Evolutionary conservation across 176 grass and related monocot genomes (phyloP).

Genomic region (Tillandsia leiboldiana): DNA sequence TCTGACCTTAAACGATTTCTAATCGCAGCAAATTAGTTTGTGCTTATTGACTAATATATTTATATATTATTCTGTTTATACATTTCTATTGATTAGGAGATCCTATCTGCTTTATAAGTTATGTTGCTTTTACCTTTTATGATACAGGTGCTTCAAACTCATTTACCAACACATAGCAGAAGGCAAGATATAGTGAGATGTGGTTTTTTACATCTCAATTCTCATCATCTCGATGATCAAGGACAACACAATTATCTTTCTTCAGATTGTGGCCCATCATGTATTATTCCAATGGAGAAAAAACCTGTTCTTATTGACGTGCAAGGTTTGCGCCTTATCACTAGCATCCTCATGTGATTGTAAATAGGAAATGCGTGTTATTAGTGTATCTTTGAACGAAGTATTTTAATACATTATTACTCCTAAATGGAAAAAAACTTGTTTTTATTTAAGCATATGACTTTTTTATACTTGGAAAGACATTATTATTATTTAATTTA

Average conservation of each 20-base stretch:
- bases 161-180: slow-evolving; percentile 2
- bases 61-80: too few species aligned
- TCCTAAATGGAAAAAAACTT: too few species aligned
- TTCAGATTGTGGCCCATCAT: not conserved
- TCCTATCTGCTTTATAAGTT: not conserved
- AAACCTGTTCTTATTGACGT: slow-evolving; percentile 39
- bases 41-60: too few species aligned
- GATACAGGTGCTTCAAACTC: slow-evolving; percentile 21
- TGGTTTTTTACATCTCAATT: slow-evolving; percentile 22
- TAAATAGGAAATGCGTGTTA: not conserved
- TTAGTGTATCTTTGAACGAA: too few species aligned
- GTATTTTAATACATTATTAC: not conserved
- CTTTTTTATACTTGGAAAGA: too few species aligned
- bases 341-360: not conserved
- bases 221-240: slow-evolving; percentile 31
- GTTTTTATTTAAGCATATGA: too few species aligned
- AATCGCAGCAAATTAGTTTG: too few species aligned
- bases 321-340: slow-evolving; percentile 35
- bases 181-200: slow-evolving; percentile 25
- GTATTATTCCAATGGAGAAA: slow-evolving; percentile 26
- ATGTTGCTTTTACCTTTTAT: not conserved
- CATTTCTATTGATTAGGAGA: not conserved
- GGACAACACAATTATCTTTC: slow-evolving; percentile 17
- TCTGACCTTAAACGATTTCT: too few species aligned
- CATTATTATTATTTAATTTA: too few species aligned